Percentiles rank a stretch among this genome's conserved stretches.
These are phyloP conservation scores for Hygrophorus pudorinus DNA, from an alignment of 768 basidiomycete species.

Conservation along the genomic window DNA sequence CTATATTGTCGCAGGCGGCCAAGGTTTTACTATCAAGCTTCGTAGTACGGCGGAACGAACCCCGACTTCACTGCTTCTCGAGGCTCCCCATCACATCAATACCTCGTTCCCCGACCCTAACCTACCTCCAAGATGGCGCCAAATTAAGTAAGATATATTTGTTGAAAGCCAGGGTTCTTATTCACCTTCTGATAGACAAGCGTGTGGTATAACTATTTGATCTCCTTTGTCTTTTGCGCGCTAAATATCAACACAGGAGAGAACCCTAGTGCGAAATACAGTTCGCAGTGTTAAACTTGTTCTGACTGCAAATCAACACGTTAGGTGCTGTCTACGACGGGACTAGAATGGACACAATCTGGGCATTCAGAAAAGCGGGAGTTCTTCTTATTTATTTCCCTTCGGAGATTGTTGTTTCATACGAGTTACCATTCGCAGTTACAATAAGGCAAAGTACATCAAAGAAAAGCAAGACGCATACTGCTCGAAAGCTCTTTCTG, in stretches of 20 bases:
- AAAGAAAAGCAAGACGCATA: constrained; percentile 57
- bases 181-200: constrained; percentile 24
- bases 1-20: constrained; percentile 41
- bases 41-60: constrained; percentile 64
- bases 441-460: constrained; percentile 52
- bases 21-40: constrained; percentile 77
- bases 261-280: constrained; percentile 37
- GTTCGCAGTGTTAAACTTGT: constrained; percentile 23
- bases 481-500: constrained; percentile 39
- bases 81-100: constrained; percentile 53
- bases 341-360: constrained; percentile 56
- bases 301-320: constrained; percentile 6
- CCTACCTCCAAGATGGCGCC: constrained; percentile 43
- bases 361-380: constrained; percentile 53
- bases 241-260: constrained; percentile 29
- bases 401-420: constrained; percentile 16
- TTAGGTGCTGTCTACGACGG: constrained; percentile 34
- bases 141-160: constrained; percentile 50
- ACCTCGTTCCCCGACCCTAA: constrained; percentile 26
- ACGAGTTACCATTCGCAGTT: constrained; percentile 22
- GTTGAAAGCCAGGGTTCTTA: background rate
- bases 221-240: background rate
- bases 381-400: constrained; percentile 11
- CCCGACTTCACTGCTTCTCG: constrained; percentile 65
- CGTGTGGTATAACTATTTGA: constrained; percentile 27